Base-by-base conservation (phyloP, 208 protist genomes). In the Leishmania tropica region DNA sequence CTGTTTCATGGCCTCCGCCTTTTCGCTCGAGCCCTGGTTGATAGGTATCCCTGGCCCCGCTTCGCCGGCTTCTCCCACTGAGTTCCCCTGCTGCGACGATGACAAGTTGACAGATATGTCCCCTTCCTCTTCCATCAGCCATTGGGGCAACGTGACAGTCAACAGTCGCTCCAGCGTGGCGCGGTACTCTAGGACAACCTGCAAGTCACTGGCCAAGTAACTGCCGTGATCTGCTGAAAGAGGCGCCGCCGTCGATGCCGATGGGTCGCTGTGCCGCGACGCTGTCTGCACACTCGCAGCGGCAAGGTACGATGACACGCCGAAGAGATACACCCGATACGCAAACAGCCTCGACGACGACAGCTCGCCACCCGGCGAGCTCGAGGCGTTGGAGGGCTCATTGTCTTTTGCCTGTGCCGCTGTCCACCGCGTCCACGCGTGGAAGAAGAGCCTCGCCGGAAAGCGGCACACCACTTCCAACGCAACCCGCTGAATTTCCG, bases 381-480 rank as follows among this genome's bases (percentile, higher is more conserved):
- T 40, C 8, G n/a, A 8, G 28, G 51, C 73, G 35, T 19, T 64
- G 51, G 51, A 17, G 15, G 60, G 42, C n/a, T 28, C 4, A 28
- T 28, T 10, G n/a, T 31, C 1, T n/a, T 24, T n/a, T n/a, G 53
- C 42, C 35, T 24, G 15, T 0, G 45, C 24, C 35, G 19, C 0
- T 35, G 64, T 48, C 83, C 83, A 86, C 45, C n/a, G 51, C 47
- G 76, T 31, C 83, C 78, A 86, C 21, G 82, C 77, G 37, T 58
- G 21, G 51, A 92, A 89, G 42, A 91, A 84, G 3, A 71, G 47
- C 0, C 17, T 8, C 6, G 85, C 53, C 0, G 87, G 85, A 47
- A 89, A 92, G 47, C 81, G 83, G 74, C 83, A 87, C 15, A 92
- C 48, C 56, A 90, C 87, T 58, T 91, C 88, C 31, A 94, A 76